A percentile compares a stretch with the other conserved stretches of the same genome.
These are phyloP conservation scores for Gardenia jasminoides DNA, from an alignment of 257 asterid species.

Conservation along the genomic window DNA sequence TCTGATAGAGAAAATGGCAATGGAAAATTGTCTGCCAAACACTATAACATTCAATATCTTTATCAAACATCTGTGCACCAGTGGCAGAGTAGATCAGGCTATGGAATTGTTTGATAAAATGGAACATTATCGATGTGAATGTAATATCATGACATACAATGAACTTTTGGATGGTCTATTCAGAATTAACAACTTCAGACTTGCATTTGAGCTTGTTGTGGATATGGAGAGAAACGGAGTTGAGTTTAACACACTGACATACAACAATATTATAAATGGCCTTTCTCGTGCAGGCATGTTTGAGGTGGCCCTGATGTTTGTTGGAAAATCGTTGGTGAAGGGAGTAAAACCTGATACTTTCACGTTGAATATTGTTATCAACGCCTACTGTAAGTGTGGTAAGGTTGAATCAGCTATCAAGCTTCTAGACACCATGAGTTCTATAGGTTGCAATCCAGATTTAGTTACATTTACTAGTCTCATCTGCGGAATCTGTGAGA, in stretches of 20 bases:
- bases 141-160: constrained; percentile 57
- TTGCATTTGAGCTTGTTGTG: constrained; percentile 49
- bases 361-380: constrained; percentile 58
- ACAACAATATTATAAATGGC: constrained; percentile 64
- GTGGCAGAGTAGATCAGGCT: constrained; percentile 65
- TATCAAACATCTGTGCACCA: constrained; percentile 60
- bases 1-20: constrained; percentile 53
- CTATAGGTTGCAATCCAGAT: constrained; percentile 50
- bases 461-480: constrained; percentile 56
- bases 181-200: constrained; percentile 30
- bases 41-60: constrained; percentile 62
- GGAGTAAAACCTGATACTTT: constrained; percentile 59
- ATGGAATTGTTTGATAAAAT: constrained; percentile 61
- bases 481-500: constrained; percentile 47
- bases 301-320: constrained; percentile 42
- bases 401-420: constrained; percentile 45
- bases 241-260: constrained; percentile 55
- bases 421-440: constrained; percentile 47
- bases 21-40: constrained; percentile 64
- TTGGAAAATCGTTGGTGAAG: constrained; percentile 60
- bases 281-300: constrained; percentile 43
- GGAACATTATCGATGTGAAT: constrained; percentile 49
- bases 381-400: constrained; percentile 57
- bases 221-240: constrained; percentile 57
- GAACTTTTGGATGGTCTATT: constrained; percentile 63